These are phyloP conservation scores for Toxicodendron radicans DNA, from an alignment of 345 rosid genomes.

Conservation along the genomic window DNA sequence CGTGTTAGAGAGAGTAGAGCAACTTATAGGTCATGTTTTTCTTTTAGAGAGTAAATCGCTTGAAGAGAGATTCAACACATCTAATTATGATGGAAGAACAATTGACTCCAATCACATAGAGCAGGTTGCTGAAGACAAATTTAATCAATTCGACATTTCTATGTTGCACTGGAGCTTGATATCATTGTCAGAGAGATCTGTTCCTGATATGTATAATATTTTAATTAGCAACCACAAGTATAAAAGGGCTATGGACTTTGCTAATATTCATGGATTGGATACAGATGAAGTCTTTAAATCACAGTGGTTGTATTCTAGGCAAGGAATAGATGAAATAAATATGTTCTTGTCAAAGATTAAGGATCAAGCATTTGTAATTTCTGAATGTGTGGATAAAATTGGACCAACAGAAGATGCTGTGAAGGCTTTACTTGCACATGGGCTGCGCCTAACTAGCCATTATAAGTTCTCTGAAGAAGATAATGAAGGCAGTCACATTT, in stretches of 20 bases:
- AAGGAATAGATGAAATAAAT: slow-evolving; percentile 57
- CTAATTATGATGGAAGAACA: slow-evolving; percentile 37
- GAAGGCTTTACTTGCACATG: slow-evolving; percentile 72
- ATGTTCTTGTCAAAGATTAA: slow-evolving; percentile 59
- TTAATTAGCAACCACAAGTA: slow-evolving; percentile 60
- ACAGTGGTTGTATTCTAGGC: slow-evolving; percentile 76
- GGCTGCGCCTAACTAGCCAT: slow-evolving; percentile 56
- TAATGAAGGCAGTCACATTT: slow-evolving; percentile 49
- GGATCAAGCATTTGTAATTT: slow-evolving; percentile 70
- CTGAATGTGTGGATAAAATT: slow-evolving; percentile 75
- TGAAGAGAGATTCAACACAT: slow-evolving; percentile 33
- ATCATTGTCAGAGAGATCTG: slow-evolving; percentile 75
- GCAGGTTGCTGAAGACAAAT: slow-evolving; percentile 32
- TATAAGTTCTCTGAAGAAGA: slow-evolving; percentile 57
- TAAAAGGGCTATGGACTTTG: slow-evolving; percentile 77
- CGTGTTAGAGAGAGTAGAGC: slow-evolving; percentile 59
- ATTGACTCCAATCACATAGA: slow-evolving; percentile 29
- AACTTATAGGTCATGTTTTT: slow-evolving; percentile 59
- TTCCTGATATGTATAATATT: slow-evolving; percentile 76
- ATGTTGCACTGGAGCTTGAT: slow-evolving; percentile 62
- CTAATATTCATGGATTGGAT: slow-evolving; percentile 73
- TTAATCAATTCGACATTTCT: slow-evolving; percentile 38
- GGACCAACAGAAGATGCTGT: slow-evolving; percentile 79
- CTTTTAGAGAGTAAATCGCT: slow-evolving; percentile 56
- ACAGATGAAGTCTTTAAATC: slow-evolving; percentile 77